A percentile compares a stretch with the other conserved stretches of the same genome.
phyloP scores from a whole-genome alignment of 306 rosid genomes.

The Sphenostylis stenocarpa region DNA sequence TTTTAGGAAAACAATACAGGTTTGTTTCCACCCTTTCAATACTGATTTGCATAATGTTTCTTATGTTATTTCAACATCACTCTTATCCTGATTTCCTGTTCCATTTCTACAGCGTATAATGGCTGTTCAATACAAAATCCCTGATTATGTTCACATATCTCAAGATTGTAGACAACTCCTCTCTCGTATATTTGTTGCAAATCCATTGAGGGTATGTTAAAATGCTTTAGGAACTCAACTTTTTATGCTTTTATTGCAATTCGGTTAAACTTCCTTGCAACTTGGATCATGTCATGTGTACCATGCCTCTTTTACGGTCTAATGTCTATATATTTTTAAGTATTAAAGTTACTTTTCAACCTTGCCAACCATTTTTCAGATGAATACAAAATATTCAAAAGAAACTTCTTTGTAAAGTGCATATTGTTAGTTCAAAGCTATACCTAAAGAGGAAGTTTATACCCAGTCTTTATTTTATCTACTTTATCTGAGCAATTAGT shows the following conservation, averaged over 20 bases:
- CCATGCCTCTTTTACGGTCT: background rate
- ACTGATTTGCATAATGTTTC: conserved; percentile 17
- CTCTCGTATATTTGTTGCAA: conserved; percentile 67
- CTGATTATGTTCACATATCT: conserved; percentile 76
- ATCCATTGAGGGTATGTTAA: conserved; percentile 58
- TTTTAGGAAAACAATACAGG: conserved; percentile 76
- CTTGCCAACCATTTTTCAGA: background rate
- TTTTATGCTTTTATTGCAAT: background rate
- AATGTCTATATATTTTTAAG: background rate
- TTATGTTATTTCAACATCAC: background rate
- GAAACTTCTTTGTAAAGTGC: background rate
- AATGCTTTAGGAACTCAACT: background rate
- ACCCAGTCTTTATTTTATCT: background rate
- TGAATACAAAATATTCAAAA: background rate
- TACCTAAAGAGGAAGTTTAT: background rate
- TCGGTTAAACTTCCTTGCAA: background rate
- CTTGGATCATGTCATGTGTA: background rate
- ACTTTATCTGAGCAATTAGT: background rate
- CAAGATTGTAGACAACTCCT: conserved; percentile 70
- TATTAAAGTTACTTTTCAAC: background rate
- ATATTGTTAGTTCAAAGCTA: background rate
- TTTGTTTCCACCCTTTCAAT: conserved; percentile 22
- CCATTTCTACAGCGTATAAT: conserved; percentile 55
- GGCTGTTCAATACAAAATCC: conserved; percentile 74
- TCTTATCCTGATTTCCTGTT: conserved; percentile 26